phyloP scores from a whole-genome alignment of 179 eudicot genomes.

The Beta macrorhiza region DNA sequence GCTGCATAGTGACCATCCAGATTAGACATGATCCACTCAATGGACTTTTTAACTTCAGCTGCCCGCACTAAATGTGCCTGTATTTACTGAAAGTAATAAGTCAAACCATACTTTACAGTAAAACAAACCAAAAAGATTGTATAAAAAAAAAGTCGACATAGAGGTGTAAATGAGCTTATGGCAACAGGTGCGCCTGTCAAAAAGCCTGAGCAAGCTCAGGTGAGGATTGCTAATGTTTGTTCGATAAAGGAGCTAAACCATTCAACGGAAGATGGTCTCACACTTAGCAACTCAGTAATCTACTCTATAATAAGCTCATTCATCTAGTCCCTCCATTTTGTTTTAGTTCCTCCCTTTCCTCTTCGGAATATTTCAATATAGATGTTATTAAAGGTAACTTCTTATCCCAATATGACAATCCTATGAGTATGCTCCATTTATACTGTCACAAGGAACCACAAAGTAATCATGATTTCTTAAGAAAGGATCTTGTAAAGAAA shows the following conservation, averaged over 20 bases:
- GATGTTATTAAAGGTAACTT: too few species aligned
- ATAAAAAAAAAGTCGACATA: neutral
- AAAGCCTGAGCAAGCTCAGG: neutral
- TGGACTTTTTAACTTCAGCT: conserved; percentile 85
- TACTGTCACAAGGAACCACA: too few species aligned
- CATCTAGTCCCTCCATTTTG: neutral
- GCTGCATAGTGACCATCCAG: conserved; percentile 92
- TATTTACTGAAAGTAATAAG: conserved; percentile 56
- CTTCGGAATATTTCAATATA: too few species aligned
- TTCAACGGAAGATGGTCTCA: neutral
- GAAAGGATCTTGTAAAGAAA: too few species aligned
- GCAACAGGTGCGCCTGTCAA: neutral
- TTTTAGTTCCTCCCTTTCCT: too few species aligned
- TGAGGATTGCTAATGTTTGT: neutral
- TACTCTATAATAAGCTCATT: neutral
- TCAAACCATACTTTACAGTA: conserved; percentile 30
- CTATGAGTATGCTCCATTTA: too few species aligned
- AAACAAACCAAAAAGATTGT: neutral
- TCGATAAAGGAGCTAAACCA: neutral
- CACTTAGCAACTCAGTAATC: neutral
- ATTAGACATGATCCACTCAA: conserved; percentile 91
- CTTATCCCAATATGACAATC: too few species aligned
- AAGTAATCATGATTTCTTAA: too few species aligned
- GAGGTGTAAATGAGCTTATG: neutral
- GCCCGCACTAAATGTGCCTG: conserved; percentile 92